These are phyloP conservation scores for Haplographium delicatum DNA, from an alignment of 495 filamentous ascomycete species.

Conservation along the genomic window DNA sequence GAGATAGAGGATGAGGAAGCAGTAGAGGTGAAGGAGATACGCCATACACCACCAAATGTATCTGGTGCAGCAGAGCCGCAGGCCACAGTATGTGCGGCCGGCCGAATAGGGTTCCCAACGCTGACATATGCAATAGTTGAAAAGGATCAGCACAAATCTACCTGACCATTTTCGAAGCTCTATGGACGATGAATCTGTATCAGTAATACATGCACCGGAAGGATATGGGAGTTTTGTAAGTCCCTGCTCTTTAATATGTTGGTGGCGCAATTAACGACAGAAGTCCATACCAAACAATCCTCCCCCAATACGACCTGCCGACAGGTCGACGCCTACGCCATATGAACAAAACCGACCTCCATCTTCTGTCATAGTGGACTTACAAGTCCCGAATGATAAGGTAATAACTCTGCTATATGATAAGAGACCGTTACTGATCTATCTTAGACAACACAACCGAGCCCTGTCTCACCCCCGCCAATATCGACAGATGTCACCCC, in stretches of 20 bases:
- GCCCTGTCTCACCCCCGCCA: conserved; percentile 55
- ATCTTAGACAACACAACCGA: conserved; percentile 20
- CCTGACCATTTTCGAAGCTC: conserved; percentile 46
- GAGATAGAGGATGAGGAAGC: conserved; percentile 67
- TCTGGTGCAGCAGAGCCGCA: conserved; percentile 11
- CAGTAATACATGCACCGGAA: conserved; percentile 82
- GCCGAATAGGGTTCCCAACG: conserved; percentile 13
- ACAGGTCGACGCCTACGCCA: conserved; percentile 26
- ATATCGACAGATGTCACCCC: conserved; percentile 65
- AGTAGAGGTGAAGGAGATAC: conserved; percentile 26
- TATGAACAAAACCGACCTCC: conserved; percentile 21
- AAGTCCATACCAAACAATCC: conserved; percentile 16
- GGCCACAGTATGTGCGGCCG: conserved; percentile 8
- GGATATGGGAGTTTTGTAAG: conserved; percentile 75
- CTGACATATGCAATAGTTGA: conserved; percentile 28
- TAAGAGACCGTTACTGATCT: conserved; percentile 7
- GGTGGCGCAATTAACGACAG: too few species aligned
- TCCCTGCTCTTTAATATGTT: too few species aligned
- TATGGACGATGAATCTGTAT: conserved; percentile 67
- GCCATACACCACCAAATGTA: conserved; percentile 18
- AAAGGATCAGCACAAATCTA: conserved; percentile 59
- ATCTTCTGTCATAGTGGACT: conserved; percentile 22
- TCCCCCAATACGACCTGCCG: conserved; percentile 11
- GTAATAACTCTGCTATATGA: conserved; percentile 27
- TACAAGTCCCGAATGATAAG: conserved; percentile 30